Evolutionary conservation across 2,329 filamentous ascomycete genomes (phyloP), one percentile per base, ranked within the genome.

Genomic region (Fusarium acutatum): DNA sequence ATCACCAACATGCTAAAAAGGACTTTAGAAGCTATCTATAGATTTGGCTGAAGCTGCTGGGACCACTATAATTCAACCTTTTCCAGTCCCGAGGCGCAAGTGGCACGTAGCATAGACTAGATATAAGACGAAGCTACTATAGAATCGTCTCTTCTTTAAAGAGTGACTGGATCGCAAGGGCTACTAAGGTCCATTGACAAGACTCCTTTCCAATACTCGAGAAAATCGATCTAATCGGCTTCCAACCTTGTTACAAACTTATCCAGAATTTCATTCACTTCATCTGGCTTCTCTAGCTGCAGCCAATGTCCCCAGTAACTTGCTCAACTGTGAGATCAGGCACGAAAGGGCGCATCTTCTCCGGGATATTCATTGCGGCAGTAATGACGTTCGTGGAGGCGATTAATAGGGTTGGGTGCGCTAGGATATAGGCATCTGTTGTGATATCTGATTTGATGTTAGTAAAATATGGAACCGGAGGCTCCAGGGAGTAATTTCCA

Each of bases 161-260:
- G 6, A 5, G 26, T 26, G 5, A 6, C 26, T 26, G 26, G 18
- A 37, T 20, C 18, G 9, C 35, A 22, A 28, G 6, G 6, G 24
- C 13, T 20, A 0, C 10, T 10, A 5, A 46, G 8, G 0, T 7
- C 8, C 15, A 6, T 22, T 7, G 13, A 12, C 18, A 11, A 24
- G 17, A 11, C 4, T 43, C 6, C 18, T n/a, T 24, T 24, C 10
- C 15, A 24, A 24, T 18, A 5, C 5, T 12, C 13, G 6, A 12
- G 24, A 10, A 10, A 26, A 0, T 44, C 11, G 17, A 18, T 11
- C 4, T 7, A 18, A 7, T 43, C 10, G 5, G 6, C 11, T 44
- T 26, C 11, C 41, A 44, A 18, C 17, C 1, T 44, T 17, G 13
- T 0, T 49, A 30, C 10, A 18, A 49, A 32, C 11, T 3, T 13